phyloP scores from a whole-genome alignment of 2,329 filamentous ascomycete species.

The Ilyonectria destructans region DNA sequence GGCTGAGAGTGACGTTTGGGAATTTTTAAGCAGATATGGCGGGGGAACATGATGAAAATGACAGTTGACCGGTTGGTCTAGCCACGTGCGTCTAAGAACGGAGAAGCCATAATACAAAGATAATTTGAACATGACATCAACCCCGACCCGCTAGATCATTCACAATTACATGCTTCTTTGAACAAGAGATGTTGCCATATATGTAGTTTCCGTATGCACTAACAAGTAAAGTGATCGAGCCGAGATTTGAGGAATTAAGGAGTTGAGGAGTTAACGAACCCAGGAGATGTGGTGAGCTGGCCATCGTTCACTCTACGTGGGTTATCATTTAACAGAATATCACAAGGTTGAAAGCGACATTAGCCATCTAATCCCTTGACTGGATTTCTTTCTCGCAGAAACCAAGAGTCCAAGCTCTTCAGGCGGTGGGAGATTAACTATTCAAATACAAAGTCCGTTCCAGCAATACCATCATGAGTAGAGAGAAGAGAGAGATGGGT shows the following conservation, averaged over 20 bases:
- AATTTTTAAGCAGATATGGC: too few relatives aligned
- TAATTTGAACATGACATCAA: background rate
- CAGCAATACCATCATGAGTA: background rate
- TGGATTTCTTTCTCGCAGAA: background rate
- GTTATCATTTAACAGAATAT: background rate
- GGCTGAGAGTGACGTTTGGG: background rate
- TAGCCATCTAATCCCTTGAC: background rate
- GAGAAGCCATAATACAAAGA: conserved; percentile 3
- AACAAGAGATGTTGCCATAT: background rate
- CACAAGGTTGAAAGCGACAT: background rate
- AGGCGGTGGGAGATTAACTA: conserved; percentile 5
- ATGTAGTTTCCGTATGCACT: background rate
- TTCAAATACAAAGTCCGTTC: background rate
- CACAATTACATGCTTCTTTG: background rate
- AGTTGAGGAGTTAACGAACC: background rate
- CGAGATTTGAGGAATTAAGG: background rate
- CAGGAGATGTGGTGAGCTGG: background rate
- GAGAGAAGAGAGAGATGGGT: background rate
- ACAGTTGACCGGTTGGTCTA: background rate
- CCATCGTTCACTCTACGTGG: background rate
- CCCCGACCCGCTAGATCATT: background rate
- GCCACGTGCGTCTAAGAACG: background rate
- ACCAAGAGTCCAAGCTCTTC: background rate
- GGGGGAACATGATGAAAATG: background rate
- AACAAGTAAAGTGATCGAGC: background rate